Conservation (phyloP, 768 basidiomycete species). For the Phylloporus sp. region DNA sequence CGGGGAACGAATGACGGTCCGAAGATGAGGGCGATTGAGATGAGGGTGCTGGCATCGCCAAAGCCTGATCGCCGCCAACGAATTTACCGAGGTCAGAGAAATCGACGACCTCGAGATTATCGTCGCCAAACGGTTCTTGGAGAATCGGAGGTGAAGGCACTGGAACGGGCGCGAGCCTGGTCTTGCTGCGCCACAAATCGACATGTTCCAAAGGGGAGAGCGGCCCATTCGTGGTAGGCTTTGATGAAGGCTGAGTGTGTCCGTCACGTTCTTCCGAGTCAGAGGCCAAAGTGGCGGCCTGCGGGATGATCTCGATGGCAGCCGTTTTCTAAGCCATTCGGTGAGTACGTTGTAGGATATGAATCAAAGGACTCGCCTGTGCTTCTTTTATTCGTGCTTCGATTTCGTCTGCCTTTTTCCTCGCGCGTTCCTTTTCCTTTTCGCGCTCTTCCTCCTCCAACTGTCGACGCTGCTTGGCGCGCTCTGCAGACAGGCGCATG, state of each 20-base stretch:
- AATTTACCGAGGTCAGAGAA: constrained; percentile 74
- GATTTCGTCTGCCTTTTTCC: constrained; percentile 70
- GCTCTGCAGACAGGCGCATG: constrained; percentile 82
- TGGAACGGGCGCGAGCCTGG: constrained; percentile 24
- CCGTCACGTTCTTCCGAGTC: constrained; percentile 16
- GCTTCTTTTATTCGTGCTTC: constrained; percentile 56
- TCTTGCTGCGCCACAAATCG: constrained; percentile 66
- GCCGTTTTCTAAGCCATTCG: constrained; percentile 30
- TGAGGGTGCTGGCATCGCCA: constrained; percentile 12
- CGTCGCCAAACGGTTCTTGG: constrained; percentile 41
- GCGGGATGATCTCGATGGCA: constrained; percentile 43
- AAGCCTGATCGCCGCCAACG: constrained; percentile 38
- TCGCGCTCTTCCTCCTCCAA: constrained; percentile 82
- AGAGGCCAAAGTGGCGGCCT: constrained; percentile 34
- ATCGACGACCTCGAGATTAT: constrained; percentile 74
- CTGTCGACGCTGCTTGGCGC: constrained; percentile 73
- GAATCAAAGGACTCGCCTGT: constrained; percentile 16
- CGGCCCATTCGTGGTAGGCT: constrained; percentile 24
- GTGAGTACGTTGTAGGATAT: constrained; percentile 11
- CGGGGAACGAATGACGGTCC: constrained; percentile 26
- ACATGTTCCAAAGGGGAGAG: constrained; percentile 33
- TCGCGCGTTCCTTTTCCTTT: constrained; percentile 74
- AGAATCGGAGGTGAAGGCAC: constrained; percentile 33
- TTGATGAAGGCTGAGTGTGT: constrained; percentile 35
- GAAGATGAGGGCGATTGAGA: constrained; percentile 16